Evolutionary conservation across 1,284 basidiomycete genomes (phyloP).

Genomic region (Naganishia sp.): DNA sequence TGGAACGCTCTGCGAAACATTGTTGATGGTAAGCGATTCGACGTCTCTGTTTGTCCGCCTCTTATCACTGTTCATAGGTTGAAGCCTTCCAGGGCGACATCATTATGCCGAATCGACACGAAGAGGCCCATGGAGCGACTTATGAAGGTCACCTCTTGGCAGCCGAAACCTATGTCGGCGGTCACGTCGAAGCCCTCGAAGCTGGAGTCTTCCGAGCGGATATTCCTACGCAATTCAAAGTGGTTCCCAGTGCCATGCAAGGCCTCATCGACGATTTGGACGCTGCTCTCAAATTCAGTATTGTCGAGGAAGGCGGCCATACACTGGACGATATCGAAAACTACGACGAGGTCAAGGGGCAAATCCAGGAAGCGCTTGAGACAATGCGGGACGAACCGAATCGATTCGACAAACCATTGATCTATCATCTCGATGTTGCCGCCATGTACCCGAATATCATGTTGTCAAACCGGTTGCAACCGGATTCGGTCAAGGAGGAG

Average conservation of each 20-base stretch:
- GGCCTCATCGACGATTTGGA: constrained; percentile 93
- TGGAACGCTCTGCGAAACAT: constrained; percentile 94
- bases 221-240: constrained; percentile 92
- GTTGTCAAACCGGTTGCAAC: constrained; percentile 98
- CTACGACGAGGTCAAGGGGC: constrained; percentile 85
- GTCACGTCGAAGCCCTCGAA: constrained; percentile 97
- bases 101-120: constrained; percentile 98
- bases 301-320: constrained; percentile 82
- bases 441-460: constrained; percentile 99
- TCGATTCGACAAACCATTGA: constrained; percentile 87
- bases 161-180: constrained; percentile 98
- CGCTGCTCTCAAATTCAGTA: constrained; percentile 83
- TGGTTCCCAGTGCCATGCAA: constrained; percentile 83
- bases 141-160: constrained; percentile 94
- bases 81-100: constrained; percentile 90
- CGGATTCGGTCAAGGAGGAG: constrained; percentile 97
- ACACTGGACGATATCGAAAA: constrained; percentile 85
- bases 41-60: no score
- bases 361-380: constrained; percentile 79
- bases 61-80: constrained; percentile 62
- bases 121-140: constrained; percentile 88
- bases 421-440: constrained; percentile 98
- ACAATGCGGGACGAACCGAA: constrained; percentile 87
- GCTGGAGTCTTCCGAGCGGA: constrained; percentile 98
- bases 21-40: constrained; percentile 79